Evolutionary conservation across 495 filamentous ascomycete species (phyloP), one percentile per base, ranked within the genome.

Genomic region (Aspergillus asperescens): DNA sequence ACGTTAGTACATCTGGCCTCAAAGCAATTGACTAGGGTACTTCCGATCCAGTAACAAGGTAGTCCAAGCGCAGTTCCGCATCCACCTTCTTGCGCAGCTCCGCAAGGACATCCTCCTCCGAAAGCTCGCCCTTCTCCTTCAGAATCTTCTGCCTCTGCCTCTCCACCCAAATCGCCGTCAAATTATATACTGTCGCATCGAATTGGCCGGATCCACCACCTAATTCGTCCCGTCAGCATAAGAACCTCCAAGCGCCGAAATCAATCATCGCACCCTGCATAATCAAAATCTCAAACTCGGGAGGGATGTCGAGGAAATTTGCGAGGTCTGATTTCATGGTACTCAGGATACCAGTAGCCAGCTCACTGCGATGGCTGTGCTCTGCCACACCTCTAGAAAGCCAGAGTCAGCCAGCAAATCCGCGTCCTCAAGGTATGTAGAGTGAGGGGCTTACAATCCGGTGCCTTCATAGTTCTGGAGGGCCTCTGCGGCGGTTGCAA

Each of bases 301-400:
- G 77, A 4, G 87, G 87, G 56, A 91, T 82, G 59, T 88, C 84
- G 32, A 90, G 81, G 57, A 88, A 86, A 12, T 67, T 69, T 19
- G 76, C 73, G n/a, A 89, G 75, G 61, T 82, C 78, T 28, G 77
- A 76, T 58, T 87, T 87, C 54, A 79, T 76, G 49, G 79, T 69
- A 54, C 83, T 78, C 60, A 89, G 75, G 58, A 90, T 85, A 19
- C 82, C 77, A 47, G 72, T 77, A 13, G 91, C 90, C 40, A 87
- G 77, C 31, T 80, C 71, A n/a, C 86, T 90, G 46, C 91, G 90
- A 68, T 97, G 92, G 18, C 86, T 91, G 68, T 94, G 88, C 66
- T 96, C 90, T 54, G 86, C 86, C 38, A 76, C 65, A 40, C 73
- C 73, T 44, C 64, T 67, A 45, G 7, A 28, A 19, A 50, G 24